Percentiles rank a stretch among this genome's conserved stretches.
Evolutionary conservation across 1,139 yeast genomes (phyloP).

Genomic region (Saccharomyces hybrid): DNA sequence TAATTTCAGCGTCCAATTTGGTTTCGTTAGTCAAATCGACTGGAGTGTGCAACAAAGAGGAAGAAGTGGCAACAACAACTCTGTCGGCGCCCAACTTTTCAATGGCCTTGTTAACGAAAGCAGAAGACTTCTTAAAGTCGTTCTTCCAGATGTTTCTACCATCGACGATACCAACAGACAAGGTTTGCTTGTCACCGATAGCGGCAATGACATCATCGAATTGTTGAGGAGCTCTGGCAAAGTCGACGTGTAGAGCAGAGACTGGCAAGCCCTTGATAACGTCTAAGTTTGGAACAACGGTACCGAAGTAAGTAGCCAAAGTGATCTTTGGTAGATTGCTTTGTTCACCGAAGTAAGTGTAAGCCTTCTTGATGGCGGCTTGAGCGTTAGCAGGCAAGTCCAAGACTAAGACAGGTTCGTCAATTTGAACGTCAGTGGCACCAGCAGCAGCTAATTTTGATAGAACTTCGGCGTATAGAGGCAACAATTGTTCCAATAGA

Average conservation of each 20-base stretch:
- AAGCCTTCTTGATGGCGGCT: slow-evolving; percentile 82
- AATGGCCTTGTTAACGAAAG: slow-evolving; percentile 71
- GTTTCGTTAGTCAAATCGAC: slow-evolving; percentile 88
- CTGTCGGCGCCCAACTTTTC: slow-evolving; percentile 81
- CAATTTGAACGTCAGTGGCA: slow-evolving; percentile 91
- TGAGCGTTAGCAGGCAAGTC: slow-evolving; percentile 82
- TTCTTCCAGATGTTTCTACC: slow-evolving; percentile 99
- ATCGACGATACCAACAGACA: slow-evolving; percentile 94
- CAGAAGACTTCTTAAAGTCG: slow-evolving; percentile 80
- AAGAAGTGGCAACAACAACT: slow-evolving; percentile 87
- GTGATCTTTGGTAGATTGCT: slow-evolving; percentile 69
- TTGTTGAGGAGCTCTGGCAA: slow-evolving; percentile 94
- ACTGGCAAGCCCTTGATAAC: slow-evolving; percentile 89
- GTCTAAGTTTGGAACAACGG: slow-evolving; percentile 89
- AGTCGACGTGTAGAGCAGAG: slow-evolving; percentile 93
- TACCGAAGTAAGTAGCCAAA: slow-evolving; percentile 93
- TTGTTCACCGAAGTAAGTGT: slow-evolving; percentile 36
- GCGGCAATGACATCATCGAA: slow-evolving; percentile 70
- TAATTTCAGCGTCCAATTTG: slow-evolving; percentile 82
- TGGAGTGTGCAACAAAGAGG: slow-evolving; percentile 96
- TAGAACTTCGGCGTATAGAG: slow-evolving; percentile 85
- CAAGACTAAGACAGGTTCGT: slow-evolving; percentile 93
- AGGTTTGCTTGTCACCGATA: slow-evolving; percentile 59
- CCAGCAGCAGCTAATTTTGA: slow-evolving; percentile 87
- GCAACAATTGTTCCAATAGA: slow-evolving; percentile 78